phyloP scores from a whole-genome alignment of 1,139 yeast species.

The Candida sojae region DNA sequence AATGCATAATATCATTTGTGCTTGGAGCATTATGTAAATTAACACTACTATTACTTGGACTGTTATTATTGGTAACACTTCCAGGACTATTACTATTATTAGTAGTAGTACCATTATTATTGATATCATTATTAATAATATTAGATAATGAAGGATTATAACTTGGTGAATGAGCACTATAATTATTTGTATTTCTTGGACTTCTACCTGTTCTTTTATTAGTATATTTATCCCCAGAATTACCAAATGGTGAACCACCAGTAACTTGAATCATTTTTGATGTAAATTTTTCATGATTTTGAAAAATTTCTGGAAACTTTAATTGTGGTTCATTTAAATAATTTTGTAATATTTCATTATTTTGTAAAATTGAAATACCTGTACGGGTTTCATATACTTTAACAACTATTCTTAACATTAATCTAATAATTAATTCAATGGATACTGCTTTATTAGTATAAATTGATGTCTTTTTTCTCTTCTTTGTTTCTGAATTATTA shows the following conservation, averaged over 20 bases:
- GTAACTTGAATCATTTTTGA: slow-evolving; percentile 14
- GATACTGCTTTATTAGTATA: slow-evolving; percentile 16
- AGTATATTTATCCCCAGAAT: background rate
- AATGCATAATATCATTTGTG: background rate
- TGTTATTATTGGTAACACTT: background rate
- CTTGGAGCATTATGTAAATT: background rate
- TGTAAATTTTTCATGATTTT: slow-evolving; percentile 10
- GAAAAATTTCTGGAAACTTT: slow-evolving; percentile 28
- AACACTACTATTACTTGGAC: background rate
- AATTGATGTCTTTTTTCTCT: background rate
- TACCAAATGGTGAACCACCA: slow-evolving; percentile 18
- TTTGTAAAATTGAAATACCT: slow-evolving; percentile 10
- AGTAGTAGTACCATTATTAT: background rate
- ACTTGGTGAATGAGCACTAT: slow-evolving; percentile 19
- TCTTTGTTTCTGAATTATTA: background rate
- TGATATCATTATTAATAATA: slow-evolving; percentile 14
- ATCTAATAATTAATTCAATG: slow-evolving; percentile 21
- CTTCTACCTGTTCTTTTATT: background rate
- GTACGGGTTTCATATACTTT: slow-evolving; percentile 17
- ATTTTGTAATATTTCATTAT: slow-evolving; percentile 16
- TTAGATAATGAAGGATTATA: slow-evolving; percentile 28
- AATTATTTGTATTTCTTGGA: slow-evolving; percentile 6
- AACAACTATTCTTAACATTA: slow-evolving; percentile 25
- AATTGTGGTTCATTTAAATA: slow-evolving; percentile 25
- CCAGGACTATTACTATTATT: background rate